Base-by-base conservation (phyloP, 148 eudicot species). In the Rhododendron ferrugineum region DNA sequence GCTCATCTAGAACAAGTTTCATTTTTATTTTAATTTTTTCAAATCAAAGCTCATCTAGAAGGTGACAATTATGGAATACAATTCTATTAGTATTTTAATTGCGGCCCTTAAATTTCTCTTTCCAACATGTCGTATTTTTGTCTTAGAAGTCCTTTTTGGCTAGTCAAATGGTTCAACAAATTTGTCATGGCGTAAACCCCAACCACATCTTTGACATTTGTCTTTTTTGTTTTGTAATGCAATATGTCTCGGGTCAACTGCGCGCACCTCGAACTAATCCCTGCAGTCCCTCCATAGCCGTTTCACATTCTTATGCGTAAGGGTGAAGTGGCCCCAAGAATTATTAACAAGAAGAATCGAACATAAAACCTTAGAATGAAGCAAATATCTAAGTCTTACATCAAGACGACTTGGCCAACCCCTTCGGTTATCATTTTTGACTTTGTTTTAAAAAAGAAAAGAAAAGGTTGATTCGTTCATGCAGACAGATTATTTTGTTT, bases 211-310 rank as follows among this genome's bases (percentile, higher is more conserved):
- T 73, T 34, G 22, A 73, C 20, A 54, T 54, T 72, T 30, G 66
- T 60, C 26, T 3, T 52, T 52, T 52, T 14, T 40, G 7, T 40
- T 40, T 40, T 40, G 42, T 40, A 40, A 40, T 6, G 44, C 6
- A 40, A 5, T 0, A 7, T 40, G 44, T 14, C 56, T 52, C 18
- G 0, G 14, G 1, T 0, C 1, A 52, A 0, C 0, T 47, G 2
- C 2, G 2, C 13, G 2, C 3, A 47, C 0, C 3, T 47, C 13
- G 2, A 10, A 1, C 2, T 8, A 47, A 13, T 52, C 3, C 4
- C 3, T 52, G 4, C 56, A 3, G 5, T 0, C 3, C 3, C 1
- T 52, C 16, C 3, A 15, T 15, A 52, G 20, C 18, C 13, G 15
- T 50, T 50, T 50, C 0, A 47, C 50, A 47, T 13, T 9, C 50